phyloP scores from a whole-genome alignment of 2,329 filamentous ascomycete genomes.

The Alternaria atra region DNA sequence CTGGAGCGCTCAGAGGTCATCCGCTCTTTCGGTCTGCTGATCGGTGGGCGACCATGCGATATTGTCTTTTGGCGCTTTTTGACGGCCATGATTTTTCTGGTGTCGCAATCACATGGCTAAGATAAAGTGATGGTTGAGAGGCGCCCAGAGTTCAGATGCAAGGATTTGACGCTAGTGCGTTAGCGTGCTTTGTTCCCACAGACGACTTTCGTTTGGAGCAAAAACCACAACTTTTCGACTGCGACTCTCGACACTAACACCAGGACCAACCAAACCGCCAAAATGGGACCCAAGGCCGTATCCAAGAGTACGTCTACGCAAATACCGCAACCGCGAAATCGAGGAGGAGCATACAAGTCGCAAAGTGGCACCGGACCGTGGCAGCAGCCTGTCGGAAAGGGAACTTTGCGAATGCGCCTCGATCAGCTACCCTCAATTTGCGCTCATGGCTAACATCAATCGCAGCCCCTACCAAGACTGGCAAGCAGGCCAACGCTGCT shows the following conservation, averaged over 20 bases:
- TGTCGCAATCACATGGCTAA: constrained; percentile 8
- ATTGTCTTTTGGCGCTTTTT: constrained; percentile 47
- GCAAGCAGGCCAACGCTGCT: constrained; percentile 83
- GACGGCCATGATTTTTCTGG: constrained; percentile 34
- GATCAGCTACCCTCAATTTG: constrained; percentile 21
- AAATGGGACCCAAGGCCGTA: constrained; percentile 53
- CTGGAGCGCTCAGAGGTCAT: constrained; percentile 67
- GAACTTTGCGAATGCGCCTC: constrained; percentile 34
- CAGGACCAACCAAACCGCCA: constrained; percentile 47
- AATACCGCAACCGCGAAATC: constrained; percentile 18
- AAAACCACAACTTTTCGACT: constrained; percentile 30
- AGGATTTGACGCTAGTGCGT: constrained; percentile 28
- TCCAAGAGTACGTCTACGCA: constrained; percentile 46
- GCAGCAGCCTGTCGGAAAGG: constrained; percentile 20
- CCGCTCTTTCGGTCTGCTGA: constrained; percentile 38
- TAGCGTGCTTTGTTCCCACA: constrained; percentile 26
- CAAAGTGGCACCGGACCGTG: constrained; percentile 13
- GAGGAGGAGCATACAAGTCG: constrained; percentile 18
- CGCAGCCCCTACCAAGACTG: constrained; percentile 68
- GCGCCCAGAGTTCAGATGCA: constrained; percentile 28
- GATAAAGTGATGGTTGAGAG: background rate
- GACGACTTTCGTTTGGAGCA: constrained; percentile 13
- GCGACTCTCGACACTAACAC: constrained; percentile 44
- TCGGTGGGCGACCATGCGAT: constrained; percentile 46
- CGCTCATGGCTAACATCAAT: constrained; percentile 36